These are phyloP conservation scores for Phaseolus coccineus DNA, from an alignment of 331 rosid genomes.

Conservation along the genomic window DNA sequence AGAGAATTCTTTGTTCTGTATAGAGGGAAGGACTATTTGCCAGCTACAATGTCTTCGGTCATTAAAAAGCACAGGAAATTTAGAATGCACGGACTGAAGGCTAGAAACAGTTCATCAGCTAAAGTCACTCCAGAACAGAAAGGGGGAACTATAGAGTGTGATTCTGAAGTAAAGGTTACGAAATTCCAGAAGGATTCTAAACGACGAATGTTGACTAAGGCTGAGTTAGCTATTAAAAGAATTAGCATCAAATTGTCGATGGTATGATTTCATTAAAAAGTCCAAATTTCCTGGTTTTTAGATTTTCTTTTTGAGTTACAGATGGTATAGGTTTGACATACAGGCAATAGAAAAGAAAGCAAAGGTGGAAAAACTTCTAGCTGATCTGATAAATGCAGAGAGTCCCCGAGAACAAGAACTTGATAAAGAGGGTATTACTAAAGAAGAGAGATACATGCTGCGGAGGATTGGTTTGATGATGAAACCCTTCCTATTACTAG, in stretches of 20 bases:
- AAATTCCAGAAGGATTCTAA: slow-evolving; percentile 46
- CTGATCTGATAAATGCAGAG: slow-evolving; percentile 62
- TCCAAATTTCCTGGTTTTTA: slow-evolving; percentile 37
- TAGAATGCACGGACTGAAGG: slow-evolving; percentile 49
- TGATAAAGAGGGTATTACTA: slow-evolving; percentile 89
- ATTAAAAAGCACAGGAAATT: slow-evolving; percentile 69
- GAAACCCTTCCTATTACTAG: slow-evolving; percentile 90
- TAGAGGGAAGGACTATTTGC: slow-evolving; percentile 95
- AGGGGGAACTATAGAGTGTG: slow-evolving; percentile 40
- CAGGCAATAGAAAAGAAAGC: slow-evolving; percentile 86
- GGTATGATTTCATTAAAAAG: slow-evolving; percentile 60
- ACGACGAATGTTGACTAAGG: slow-evolving; percentile 54
- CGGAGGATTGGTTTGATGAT: slow-evolving; percentile 88
- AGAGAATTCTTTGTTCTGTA: slow-evolving; percentile 78
- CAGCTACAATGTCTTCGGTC: slow-evolving; percentile 81
- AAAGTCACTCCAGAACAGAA: slow-evolving; percentile 41
- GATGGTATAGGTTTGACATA: slow-evolving; percentile 38
- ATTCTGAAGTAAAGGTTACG: slow-evolving; percentile 46
- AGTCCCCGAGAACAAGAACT: slow-evolving; percentile 64
- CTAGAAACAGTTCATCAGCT: slow-evolving; percentile 37
- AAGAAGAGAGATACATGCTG: slow-evolving; percentile 91
- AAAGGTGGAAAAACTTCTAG: slow-evolving; percentile 76
- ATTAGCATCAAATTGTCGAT: slow-evolving; percentile 70
- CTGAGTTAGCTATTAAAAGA: slow-evolving; percentile 63
- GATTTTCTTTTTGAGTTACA: slow-evolving; percentile 41